A percentile compares a stretch with the other conserved stretches of the same genome.
Evolutionary conservation across 2,329 filamentous ascomycete genomes (phyloP).

Genomic region (Verticillium klebahnii): DNA sequence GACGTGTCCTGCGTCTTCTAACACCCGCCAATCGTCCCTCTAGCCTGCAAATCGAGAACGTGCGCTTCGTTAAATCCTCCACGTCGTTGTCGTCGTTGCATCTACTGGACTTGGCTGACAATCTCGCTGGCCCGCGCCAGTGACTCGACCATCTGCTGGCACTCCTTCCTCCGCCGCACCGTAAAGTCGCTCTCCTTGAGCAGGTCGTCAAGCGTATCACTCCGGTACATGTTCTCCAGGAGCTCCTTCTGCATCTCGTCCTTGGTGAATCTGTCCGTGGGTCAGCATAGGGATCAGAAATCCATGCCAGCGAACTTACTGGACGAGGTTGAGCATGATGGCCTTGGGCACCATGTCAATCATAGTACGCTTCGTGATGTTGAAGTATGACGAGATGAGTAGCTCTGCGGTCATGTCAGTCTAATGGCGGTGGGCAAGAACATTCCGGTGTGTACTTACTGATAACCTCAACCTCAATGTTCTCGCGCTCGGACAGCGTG

Average conservation of each 20-base stretch:
- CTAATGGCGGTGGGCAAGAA: neutral
- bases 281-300: neutral
- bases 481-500: constrained; percentile 88
- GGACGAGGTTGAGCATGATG: constrained; percentile 94
- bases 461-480: constrained; percentile 95
- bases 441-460: constrained; percentile 52
- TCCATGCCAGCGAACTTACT: constrained; percentile 57
- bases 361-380: constrained; percentile 97
- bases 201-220: constrained; percentile 83
- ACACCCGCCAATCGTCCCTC: neutral
- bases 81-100: neutral
- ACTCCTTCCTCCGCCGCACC: constrained; percentile 89
- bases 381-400: constrained; percentile 94
- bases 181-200: constrained; percentile 99
- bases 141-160: constrained; percentile 98
- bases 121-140: constrained; percentile 89
- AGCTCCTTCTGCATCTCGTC: constrained; percentile 98
- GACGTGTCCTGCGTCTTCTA: neutral
- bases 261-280: constrained; percentile 56
- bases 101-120: constrained; percentile 72
- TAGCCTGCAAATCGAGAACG: neutral
- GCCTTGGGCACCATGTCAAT: constrained; percentile 99
- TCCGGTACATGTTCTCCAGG: constrained; percentile 95
- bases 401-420: constrained; percentile 56
- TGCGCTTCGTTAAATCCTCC: neutral